Base-by-base conservation (phyloP, 768 basidiomycete species). In the Cyclocybe cylindracea region DNA sequence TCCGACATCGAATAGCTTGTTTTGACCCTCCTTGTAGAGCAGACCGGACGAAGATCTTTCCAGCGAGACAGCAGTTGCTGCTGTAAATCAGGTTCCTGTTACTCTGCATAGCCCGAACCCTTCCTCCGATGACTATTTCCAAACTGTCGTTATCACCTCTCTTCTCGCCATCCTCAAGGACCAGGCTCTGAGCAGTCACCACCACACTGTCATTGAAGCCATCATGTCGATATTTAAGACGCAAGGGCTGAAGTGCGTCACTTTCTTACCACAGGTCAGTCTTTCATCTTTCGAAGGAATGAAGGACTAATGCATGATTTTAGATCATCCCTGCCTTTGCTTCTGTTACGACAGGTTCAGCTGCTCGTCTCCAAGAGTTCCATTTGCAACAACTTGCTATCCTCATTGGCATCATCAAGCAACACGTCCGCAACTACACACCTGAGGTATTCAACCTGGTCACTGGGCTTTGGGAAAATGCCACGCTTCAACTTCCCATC, bases 141-240 rank as follows among this genome's bases (percentile, higher is more conserved):
- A 98, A 66, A 93, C 92, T 5, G 93, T 95, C 5, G 95, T 95
- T 35, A 91, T 99, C 65, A 89, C 84, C 24, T 82, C 94, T 0
- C 79, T 99, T 8, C 79, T 98, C 33, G 80, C 84, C 38, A 89
- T 99, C 51, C 68, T 99, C 55, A 91, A 87, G 64, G 97, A 99
- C 66, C 86, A 91, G 48, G 86, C 94, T 1, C 78, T 97, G 53
- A 89, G 81, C 61, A 85, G 77, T 50, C 87, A 92, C 60, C 94
- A 98, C 61, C 89, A 97, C 62, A 89, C 86, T 18, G 96, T 95
- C 42, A 94, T 98, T 50, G 94, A 98, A 66, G 94, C 94, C 1
- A 89, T 99, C 60, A 98, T 98, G 93, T 89, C 93, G 41, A 98
- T 99, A 54, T 99, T 98, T 80, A 94, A 95, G 70, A 97, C 94